These are phyloP conservation scores for Dendryphion nanum DNA, from an alignment of 2,329 filamentous ascomycete species.

Conservation along the genomic window DNA sequence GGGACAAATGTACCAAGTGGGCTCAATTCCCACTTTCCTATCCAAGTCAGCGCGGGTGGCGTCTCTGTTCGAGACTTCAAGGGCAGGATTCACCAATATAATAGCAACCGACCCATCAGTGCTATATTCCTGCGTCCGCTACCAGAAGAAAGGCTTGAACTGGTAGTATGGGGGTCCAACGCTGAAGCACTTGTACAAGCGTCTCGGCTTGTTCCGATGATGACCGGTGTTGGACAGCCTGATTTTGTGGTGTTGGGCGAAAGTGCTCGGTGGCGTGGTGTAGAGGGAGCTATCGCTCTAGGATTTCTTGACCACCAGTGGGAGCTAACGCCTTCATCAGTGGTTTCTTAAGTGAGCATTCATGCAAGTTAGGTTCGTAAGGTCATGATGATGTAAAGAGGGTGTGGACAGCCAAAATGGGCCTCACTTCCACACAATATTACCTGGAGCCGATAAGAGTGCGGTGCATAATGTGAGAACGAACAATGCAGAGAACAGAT, in stretches of 20 bases:
- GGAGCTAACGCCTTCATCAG: slow-evolving; percentile 50
- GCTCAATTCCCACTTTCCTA: slow-evolving; percentile 25
- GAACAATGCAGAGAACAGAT: too few species aligned
- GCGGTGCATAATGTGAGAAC: too few species aligned
- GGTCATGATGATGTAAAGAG: too few species aligned
- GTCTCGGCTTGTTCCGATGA: slow-evolving; percentile 53
- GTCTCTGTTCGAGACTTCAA: slow-evolving; percentile 20
- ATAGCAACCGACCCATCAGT: slow-evolving; percentile 42
- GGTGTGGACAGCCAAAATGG: too few species aligned
- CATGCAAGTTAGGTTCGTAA: too few species aligned
- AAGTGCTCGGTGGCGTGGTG: slow-evolving; percentile 50
- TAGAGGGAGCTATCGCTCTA: slow-evolving; percentile 53
- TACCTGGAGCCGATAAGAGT: too few species aligned
- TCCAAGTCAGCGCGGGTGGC: slow-evolving; percentile 20
- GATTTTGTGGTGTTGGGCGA: slow-evolving; percentile 54
- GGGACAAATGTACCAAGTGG: slow-evolving; percentile 20
- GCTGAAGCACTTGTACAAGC: slow-evolving; percentile 48
- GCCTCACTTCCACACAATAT: too few species aligned
- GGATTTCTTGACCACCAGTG: slow-evolving; percentile 58
- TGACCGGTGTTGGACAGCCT: slow-evolving; percentile 58
- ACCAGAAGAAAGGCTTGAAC: slow-evolving; percentile 48
- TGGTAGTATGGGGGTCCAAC: slow-evolving; percentile 58
- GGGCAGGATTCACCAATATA: slow-evolving; percentile 20
- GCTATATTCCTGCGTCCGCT: slow-evolving; percentile 54
- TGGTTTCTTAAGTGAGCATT: slow-evolving; percentile 30